Percentiles rank a stretch among this genome's conserved stretches.
phyloP scores from a whole-genome alignment of 345 rosid genomes.

The Hirschfeldia incana region DNA sequence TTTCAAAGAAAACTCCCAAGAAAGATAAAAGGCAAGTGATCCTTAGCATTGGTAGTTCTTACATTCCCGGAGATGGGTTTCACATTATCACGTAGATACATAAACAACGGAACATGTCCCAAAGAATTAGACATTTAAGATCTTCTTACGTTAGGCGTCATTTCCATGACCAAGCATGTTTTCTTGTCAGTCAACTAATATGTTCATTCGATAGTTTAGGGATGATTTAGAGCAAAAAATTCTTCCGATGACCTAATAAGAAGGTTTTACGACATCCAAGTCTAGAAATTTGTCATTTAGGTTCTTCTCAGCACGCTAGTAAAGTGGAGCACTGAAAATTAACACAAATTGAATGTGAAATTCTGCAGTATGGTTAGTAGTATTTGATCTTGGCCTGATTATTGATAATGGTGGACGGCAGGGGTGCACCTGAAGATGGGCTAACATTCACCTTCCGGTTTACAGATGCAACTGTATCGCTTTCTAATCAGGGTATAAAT shows the following conservation, averaged over 20 bases:
- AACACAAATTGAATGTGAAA: conserved; percentile 3
- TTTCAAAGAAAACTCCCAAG: conserved; percentile 74
- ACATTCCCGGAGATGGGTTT: conserved; percentile 11
- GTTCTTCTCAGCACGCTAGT: not conserved
- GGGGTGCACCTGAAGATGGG: conserved; percentile 90
- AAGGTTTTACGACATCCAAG: not conserved
- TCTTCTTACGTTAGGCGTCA: conserved; percentile 7
- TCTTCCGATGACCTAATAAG: not conserved
- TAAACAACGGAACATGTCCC: conserved; percentile 13
- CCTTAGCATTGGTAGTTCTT: conserved; percentile 17
- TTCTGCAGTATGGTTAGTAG: conserved; percentile 22
- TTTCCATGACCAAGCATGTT: conserved; percentile 15
- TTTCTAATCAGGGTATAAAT: conserved; percentile 85
- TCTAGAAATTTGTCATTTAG: not conserved
- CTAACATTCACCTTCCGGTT: conserved; percentile 94
- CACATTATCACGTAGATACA: conserved; percentile 18
- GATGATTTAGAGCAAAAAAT: conserved; percentile 8
- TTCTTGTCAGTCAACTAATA: conserved; percentile 2
- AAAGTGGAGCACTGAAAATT: conserved; percentile 15
- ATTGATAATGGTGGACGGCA: conserved; percentile 44
- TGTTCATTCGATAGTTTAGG: conserved; percentile 10
- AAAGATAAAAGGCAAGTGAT: conserved; percentile 76
- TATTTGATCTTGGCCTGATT: conserved; percentile 24
- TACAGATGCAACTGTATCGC: conserved; percentile 75
- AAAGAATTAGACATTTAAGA: conserved; percentile 5